Evolutionary conservation across 352 stramenopile species (phyloP).

Genomic region (Globisporangium carolinianum): DNA sequence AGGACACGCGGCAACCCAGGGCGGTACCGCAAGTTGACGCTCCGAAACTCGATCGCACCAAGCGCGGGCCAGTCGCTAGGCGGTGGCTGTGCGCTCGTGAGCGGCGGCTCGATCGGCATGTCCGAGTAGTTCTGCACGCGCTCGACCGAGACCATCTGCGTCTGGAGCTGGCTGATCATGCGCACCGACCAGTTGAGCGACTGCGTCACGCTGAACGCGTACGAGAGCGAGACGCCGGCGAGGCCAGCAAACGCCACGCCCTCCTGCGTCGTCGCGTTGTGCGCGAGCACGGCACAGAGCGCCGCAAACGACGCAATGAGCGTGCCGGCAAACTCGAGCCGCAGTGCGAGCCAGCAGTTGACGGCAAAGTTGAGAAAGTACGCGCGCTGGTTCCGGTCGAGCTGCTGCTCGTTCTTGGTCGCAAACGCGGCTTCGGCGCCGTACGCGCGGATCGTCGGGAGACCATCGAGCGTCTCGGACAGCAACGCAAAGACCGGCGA

Average conservation of each 20-base stretch:
- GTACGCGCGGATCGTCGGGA: conserved; percentile 91
- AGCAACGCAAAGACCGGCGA: conserved; percentile 95
- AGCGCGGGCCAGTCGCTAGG: conserved; percentile 55
- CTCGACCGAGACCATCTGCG: conserved; percentile 73
- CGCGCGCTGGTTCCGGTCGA: conserved; percentile 66
- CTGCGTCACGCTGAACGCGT: conserved; percentile 72
- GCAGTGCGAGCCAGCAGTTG: conserved; percentile 72
- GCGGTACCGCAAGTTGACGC: conserved; percentile 84
- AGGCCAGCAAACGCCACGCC: conserved; percentile 45
- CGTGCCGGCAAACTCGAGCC: conserved; percentile 64
- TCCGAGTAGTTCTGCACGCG: conserved; percentile 66
- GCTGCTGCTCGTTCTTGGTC: conserved; percentile 37
- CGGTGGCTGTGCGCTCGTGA: conserved; percentile 68
- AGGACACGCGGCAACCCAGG: conserved; percentile 35
- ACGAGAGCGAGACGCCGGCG: conserved; percentile 65
- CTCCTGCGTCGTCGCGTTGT: conserved; percentile 31
- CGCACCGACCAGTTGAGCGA: conserved; percentile 75
- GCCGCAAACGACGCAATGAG: conserved; percentile 54
- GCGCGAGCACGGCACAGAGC: conserved; percentile 45
- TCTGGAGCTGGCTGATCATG: conserved; percentile 72
- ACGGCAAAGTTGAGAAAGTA: conserved; percentile 72
- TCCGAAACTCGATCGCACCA: conserved; percentile 68
- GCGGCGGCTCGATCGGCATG: conserved; percentile 57
- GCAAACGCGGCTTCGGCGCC: conserved; percentile 43
- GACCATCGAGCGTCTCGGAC: conserved; percentile 91